phyloP scores from a whole-genome alignment of 305 asterid species.

The Euphrasia arctica region DNA sequence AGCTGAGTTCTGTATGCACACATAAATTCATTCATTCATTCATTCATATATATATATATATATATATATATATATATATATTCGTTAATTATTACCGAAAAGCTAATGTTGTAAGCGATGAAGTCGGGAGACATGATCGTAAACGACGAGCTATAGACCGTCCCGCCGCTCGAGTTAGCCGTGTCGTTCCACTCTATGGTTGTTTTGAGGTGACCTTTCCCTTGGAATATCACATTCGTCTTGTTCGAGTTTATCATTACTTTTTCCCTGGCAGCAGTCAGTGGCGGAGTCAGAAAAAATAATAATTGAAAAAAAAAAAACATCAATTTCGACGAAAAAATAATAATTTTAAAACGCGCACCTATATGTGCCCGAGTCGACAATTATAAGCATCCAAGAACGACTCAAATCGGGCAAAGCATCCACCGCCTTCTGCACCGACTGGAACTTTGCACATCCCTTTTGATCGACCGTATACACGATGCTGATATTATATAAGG shows the following conservation, averaged over 20 bases:
- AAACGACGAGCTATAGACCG: conserved; percentile 52
- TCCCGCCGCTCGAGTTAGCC: conserved; percentile 72
- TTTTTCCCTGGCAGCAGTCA: conserved; percentile 48
- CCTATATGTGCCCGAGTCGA: conserved; percentile 77
- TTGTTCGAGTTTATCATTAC: conserved; percentile 55
- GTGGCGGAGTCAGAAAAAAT: no score
- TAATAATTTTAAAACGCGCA: no score
- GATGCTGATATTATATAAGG: conserved; percentile 35
- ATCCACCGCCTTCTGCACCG: conserved; percentile 72
- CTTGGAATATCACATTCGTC: conserved; percentile 65
- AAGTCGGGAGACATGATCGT: conserved; percentile 52
- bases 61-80: no score
- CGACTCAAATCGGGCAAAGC: conserved; percentile 55
- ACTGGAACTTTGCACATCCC: conserved; percentile 76
- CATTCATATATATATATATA: no score
- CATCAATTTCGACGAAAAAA: neutral
- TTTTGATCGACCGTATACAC: conserved; percentile 56
- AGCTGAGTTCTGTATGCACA: conserved; percentile 53
- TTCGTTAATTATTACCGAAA: conserved; percentile 42
- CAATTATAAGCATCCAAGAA: conserved; percentile 47
- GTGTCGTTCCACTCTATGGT: conserved; percentile 81
- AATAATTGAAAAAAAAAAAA: no score
- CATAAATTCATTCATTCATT: no score
- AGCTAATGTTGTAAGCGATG: conserved; percentile 74
- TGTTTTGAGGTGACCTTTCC: conserved; percentile 70